Conservation (phyloP, 83 land plant genomes). For the Picea engelmannii region DNA sequence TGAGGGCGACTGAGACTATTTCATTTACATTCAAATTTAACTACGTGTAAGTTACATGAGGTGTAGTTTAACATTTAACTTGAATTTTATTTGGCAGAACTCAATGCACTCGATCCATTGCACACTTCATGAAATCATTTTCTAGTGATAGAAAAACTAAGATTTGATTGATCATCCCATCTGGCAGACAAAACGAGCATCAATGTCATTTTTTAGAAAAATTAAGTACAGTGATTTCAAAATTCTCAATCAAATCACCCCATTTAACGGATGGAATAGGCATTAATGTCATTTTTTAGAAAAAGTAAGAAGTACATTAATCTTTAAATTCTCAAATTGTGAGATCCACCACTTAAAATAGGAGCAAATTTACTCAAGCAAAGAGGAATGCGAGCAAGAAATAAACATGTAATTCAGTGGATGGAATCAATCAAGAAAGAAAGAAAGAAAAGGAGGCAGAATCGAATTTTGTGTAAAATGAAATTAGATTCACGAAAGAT, state of each 20-base stretch:
- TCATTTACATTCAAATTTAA: not conserved
- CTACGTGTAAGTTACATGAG: not conserved
- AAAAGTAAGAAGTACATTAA: too few relatives aligned
- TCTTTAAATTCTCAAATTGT: not conserved
- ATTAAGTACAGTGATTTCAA: too few relatives aligned
- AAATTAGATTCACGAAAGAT: not conserved
- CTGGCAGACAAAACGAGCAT: constrained; percentile 25
- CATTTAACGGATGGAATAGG: too few relatives aligned
- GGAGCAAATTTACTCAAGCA: not conserved
- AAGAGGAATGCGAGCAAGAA: not conserved
- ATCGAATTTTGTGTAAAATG: not conserved
- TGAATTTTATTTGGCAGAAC: not conserved
- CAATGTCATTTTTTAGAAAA: not conserved
- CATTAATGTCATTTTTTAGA: not conserved
- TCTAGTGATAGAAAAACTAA: constrained; percentile 32
- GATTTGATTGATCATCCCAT: constrained; percentile 55
- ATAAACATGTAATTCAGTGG: not conserved
- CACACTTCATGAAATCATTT: constrained; percentile 56
- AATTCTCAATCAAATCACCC: too few relatives aligned
- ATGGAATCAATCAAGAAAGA: too few relatives aligned
- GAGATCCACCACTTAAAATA: not conserved
- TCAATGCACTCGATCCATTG: not conserved
- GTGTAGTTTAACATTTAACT: not conserved
- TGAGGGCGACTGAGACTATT: too few relatives aligned
- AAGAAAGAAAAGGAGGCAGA: not conserved